Percentiles rank a stretch among this genome's conserved stretches.
phyloP scores from a whole-genome alignment of 1,139 yeast species.

The Diutina neorugosa region DNA sequence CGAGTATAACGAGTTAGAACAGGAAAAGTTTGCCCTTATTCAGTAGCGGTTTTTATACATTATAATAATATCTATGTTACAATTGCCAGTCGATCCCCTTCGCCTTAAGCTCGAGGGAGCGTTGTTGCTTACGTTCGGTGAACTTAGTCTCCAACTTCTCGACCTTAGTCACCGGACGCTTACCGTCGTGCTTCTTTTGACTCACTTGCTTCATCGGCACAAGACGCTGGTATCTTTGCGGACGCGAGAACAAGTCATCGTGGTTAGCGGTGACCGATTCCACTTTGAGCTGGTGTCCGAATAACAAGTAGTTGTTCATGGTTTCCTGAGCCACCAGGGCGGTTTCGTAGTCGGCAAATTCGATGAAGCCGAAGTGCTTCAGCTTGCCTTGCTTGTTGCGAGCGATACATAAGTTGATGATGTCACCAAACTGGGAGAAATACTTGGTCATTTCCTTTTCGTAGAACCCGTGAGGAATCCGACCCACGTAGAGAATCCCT shows the following conservation, averaged over 20 bases:
- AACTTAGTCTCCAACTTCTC: slow-evolving; percentile 22
- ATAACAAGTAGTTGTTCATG: slow-evolving; percentile 85
- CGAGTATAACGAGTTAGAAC: slow-evolving; percentile 41
- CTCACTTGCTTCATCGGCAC: slow-evolving; percentile 53
- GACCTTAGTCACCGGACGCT: slow-evolving; percentile 50
- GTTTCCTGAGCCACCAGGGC: slow-evolving; percentile 88
- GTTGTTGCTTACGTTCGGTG: background rate
- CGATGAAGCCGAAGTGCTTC: slow-evolving; percentile 87
- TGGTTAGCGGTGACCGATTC: slow-evolving; percentile 34
- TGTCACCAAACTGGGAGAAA: slow-evolving; percentile 82
- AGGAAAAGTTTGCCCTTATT: slow-evolving; percentile 28
- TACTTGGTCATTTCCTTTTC: slow-evolving; percentile 73
- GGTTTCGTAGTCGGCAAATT: slow-evolving; percentile 61
- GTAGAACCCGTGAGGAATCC: slow-evolving; percentile 87
- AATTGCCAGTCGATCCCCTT: slow-evolving; percentile 3
- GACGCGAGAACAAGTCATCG: slow-evolving; percentile 19
- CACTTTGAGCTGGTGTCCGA: slow-evolving; percentile 76
- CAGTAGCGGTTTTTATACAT: slow-evolving; percentile 12
- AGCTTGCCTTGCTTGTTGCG: slow-evolving; percentile 87
- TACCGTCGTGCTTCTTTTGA: slow-evolving; percentile 41
- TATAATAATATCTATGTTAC: background rate
- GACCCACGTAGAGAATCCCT: slow-evolving; percentile 80
- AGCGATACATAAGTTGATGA: slow-evolving; percentile 65
- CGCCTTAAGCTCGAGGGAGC: background rate
- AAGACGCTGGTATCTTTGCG: slow-evolving; percentile 32